Base-by-base conservation (phyloP, 148 eudicot species). In the Persicaria tinctoria region DNA sequence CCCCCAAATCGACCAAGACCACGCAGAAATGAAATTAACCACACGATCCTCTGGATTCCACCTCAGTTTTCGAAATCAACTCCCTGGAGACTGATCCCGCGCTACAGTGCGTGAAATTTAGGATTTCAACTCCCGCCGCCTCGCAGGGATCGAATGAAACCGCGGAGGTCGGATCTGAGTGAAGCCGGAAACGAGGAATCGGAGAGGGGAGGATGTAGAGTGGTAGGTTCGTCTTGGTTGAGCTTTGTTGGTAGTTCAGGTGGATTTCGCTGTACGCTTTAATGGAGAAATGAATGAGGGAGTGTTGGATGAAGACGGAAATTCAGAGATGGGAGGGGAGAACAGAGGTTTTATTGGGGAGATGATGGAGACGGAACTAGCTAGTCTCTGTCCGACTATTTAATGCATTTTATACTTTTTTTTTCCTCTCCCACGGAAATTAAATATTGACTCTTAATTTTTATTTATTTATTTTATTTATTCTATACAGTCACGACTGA, bases 311-410 rank as follows among this genome's bases (percentile, higher is more conserved):
- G 44, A 27, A 62, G 13, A 27, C 45, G 32, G 45, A 63, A 32
- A 3, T 57, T 20, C 44, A 60, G 68, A 60, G 48, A 66, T 17
- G 8, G 32, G 48, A 32, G 41, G 41, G 41, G 41, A 32, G 41
- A 32, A 32, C 41, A 32, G 41, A 32, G 41, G 41, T 32, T 32
- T 38, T 66, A 14, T 66, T 38, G 70, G 16, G 46, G 70, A 66
- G 70, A 41, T 38, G n/a, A 66, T 38, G n/a, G 48, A 66, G 70
- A 66, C 70, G 70, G 47, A 66, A 66, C 70, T 66, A 44, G 70
- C 70, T 41, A 14, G 32, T 46, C 70, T 66, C 70, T 66, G 68
- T 38, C 70, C 17, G 47, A 66, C 41, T 32, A 66, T 66, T 66
- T 5, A 66, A 66, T 66, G 70, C 41, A 44, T 38, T 66, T 14